phyloP scores from a whole-genome alignment of 2,329 filamentous ascomycete genomes.

The Passalora sequoiae region DNA sequence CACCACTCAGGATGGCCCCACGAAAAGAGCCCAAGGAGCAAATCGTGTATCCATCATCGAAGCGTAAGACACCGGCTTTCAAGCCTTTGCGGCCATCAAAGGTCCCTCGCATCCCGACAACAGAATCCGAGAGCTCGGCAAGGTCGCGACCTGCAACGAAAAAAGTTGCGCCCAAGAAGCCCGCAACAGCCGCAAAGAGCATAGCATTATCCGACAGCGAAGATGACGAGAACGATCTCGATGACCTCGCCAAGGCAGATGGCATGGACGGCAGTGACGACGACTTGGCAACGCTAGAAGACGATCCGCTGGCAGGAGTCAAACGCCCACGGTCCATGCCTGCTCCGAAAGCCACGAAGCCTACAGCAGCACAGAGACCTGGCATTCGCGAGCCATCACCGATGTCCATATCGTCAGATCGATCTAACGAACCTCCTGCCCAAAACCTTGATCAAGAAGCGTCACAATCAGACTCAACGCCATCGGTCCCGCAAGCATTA shows the following conservation, averaged over 20 bases:
- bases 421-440: slow-evolving; percentile 3
- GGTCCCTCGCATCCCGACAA: slow-evolving; percentile 41
- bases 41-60: slow-evolving; percentile 32
- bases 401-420: slow-evolving; percentile 13
- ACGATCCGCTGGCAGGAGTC: slow-evolving; percentile 21
- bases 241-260: slow-evolving; percentile 1
- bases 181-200: background rate
- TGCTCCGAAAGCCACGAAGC: too few relatives aligned
- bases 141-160: slow-evolving; percentile 11
- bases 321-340: slow-evolving; percentile 4
- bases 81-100: slow-evolving; percentile 31
- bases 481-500: slow-evolving; percentile 64
- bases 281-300: slow-evolving; percentile 22
- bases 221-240: slow-evolving; percentile 17
- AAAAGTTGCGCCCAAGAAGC: slow-evolving; percentile 8
- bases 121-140: slow-evolving; percentile 33
- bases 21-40: slow-evolving; percentile 32
- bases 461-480: slow-evolving; percentile 23
- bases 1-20: background rate
- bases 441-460: slow-evolving; percentile 9
- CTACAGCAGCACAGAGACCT: slow-evolving; percentile 16
- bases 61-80: slow-evolving; percentile 31
- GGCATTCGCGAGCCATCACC: slow-evolving; percentile 12
- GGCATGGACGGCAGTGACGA: slow-evolving; percentile 7
- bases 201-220: slow-evolving; percentile 9